Conservation (phyloP, 2,329 filamentous ascomycete species). For the Alternaria sp. region DNA sequence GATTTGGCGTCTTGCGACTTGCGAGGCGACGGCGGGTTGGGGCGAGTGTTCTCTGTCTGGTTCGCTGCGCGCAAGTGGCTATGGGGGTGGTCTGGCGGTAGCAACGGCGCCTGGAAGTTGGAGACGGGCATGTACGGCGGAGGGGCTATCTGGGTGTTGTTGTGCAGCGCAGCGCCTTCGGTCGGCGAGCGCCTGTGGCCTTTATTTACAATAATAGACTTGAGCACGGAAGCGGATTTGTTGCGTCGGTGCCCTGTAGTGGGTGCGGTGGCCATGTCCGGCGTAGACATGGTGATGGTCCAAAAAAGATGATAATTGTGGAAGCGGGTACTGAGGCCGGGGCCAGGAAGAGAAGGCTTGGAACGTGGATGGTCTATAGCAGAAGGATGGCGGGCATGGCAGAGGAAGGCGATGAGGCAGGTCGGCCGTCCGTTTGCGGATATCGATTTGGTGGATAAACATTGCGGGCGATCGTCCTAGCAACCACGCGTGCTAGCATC, state of each 20-base stretch:
- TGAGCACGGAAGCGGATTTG: constrained; percentile 57
- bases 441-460: constrained; percentile 27
- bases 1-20: constrained; percentile 52
- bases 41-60: constrained; percentile 50
- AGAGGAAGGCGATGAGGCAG: constrained; percentile 28
- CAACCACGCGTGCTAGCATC: constrained; percentile 24
- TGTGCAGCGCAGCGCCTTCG: constrained; percentile 46
- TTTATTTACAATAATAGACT: constrained; percentile 60
- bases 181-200: constrained; percentile 60
- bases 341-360: constrained; percentile 24
- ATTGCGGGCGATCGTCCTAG: constrained; percentile 26
- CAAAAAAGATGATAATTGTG: constrained; percentile 15
- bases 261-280: constrained; percentile 29
- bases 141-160: constrained; percentile 25
- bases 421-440: constrained; percentile 18
- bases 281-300: constrained; percentile 36
- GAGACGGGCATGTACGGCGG: constrained; percentile 40
- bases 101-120: constrained; percentile 51
- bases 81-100: constrained; percentile 62
- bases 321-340: constrained; percentile 18
- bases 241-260: constrained; percentile 49
- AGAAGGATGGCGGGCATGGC: constrained; percentile 34
- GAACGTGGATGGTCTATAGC: constrained; percentile 35
- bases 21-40: constrained; percentile 45
- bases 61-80: constrained; percentile 42